Evolutionary conservation across 2,329 filamentous ascomycete genomes (phyloP).

Genomic region (Fusarium neocosmosporiellum): DNA sequence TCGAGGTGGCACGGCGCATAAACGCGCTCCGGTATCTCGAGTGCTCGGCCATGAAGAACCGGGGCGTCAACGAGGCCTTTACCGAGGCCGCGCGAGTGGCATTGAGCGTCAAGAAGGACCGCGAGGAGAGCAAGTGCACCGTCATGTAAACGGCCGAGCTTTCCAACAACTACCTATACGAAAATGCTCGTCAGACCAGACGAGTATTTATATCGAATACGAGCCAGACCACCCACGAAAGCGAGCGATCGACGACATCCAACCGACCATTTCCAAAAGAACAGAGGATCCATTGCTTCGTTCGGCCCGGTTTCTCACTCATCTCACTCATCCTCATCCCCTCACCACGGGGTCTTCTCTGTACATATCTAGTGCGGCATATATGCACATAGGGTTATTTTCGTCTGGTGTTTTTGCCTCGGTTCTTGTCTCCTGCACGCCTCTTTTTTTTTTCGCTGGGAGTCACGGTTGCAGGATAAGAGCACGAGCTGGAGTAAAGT

Average conservation of each 20-base stretch:
- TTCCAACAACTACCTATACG: constrained; percentile 12
- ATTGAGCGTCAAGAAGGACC: constrained; percentile 75
- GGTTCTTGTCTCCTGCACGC: constrained; percentile 17
- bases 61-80: constrained; percentile 98
- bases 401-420: constrained; percentile 34
- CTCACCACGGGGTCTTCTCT: constrained; percentile 25
- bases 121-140: constrained; percentile 69
- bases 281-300: constrained; percentile 12
- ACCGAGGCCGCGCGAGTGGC: constrained; percentile 97
- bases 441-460: background rate
- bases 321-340: background rate
- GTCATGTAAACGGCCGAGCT: constrained; percentile 63
- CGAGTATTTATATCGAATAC: constrained; percentile 31
- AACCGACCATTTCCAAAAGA: background rate
- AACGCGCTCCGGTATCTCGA: constrained; percentile 95
- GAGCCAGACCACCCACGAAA: constrained; percentile 13
- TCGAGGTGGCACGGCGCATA: constrained; percentile 91
- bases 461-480: background rate
- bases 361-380: constrained; percentile 44
- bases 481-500: constrained; percentile 17
- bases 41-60: constrained; percentile 98
- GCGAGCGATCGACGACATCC: constrained; percentile 10
- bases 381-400: constrained; percentile 42
- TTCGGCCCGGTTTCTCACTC: constrained; percentile 18
- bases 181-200: constrained; percentile 11